Base-by-base conservation (phyloP, 192 early-diverging fungal genomes). In the Entrophospora sp. region DNA sequence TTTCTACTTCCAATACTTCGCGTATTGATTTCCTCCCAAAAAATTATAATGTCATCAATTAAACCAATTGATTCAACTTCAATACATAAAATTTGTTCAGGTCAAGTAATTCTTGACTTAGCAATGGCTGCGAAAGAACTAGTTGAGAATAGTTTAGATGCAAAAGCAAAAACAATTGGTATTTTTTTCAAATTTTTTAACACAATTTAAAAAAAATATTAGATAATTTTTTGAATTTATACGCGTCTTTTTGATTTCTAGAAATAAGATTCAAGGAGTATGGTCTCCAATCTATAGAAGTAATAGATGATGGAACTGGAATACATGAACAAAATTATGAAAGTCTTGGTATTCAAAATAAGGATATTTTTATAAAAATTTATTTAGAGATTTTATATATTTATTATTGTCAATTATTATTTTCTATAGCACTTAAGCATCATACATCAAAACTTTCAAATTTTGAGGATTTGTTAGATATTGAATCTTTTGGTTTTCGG, bases 121-220 rank as follows among this genome's bases (percentile, higher is more conserved):
- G 75, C 85, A 9, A 90, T 84, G 0, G 83, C 91, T 10, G 86
- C 89, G 14, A 97, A 99, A 78, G 97, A 99, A 71, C 79, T 99
- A 6, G 71, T 99, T 30, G 97, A 99, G 66, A 99, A 99, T 73
- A 84, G 86, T 43, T 68, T 97, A 5, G 97, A 99, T 67, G 92
- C 97, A 0, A 77, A 83, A 0, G 85, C 97, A 3, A 91, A 91
- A 0, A 55, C 73, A 5, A 81, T 99, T 59, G 79, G 83, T 82
- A 76, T 36, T 20, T 18, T 2, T 36, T 2, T 42, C 5, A 28
- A 31, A 25, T 2, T 52, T 13, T 28, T 16, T 14, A 30, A 16
- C 12, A 57, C n/a, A 4, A 42, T 22, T 22, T 22, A 22, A n/a
- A 22, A 22, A 3, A 24, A 46, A 6, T 7, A 45, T 45, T 45